These are phyloP conservation scores for Carex scoparia DNA, from an alignment of 176 grass and related monocot genomes.

Conservation along the genomic window DNA sequence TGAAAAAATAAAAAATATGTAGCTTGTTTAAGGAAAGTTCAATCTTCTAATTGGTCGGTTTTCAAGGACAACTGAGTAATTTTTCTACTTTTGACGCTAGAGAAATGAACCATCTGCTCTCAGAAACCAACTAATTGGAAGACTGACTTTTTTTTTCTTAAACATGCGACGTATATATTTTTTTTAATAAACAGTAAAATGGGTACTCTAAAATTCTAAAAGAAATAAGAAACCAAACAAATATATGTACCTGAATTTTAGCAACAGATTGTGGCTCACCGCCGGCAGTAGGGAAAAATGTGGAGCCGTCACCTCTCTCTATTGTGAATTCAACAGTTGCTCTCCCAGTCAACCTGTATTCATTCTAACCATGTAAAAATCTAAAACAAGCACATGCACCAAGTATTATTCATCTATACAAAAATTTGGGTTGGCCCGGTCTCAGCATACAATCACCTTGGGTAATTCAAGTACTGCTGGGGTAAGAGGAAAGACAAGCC, in stretches of 20 bases:
- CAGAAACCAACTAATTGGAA: too few species aligned
- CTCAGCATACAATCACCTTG: slow-evolving; percentile 53
- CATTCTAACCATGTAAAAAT: slow-evolving; percentile 30
- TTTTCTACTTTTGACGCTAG: too few species aligned
- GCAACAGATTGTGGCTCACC: slow-evolving; percentile 77
- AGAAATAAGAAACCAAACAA: slow-evolving; percentile 15
- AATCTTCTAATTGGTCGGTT: too few species aligned
- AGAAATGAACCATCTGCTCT: too few species aligned
- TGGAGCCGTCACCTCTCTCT: slow-evolving; percentile 78
- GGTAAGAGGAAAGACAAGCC: slow-evolving; percentile 89
- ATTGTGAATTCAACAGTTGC: slow-evolving; percentile 87
- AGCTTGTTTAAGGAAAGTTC: too few species aligned
- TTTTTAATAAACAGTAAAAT: too few species aligned
- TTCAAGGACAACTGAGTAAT: too few species aligned
- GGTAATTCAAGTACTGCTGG: slow-evolving; percentile 71
- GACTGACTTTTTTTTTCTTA: too few species aligned
- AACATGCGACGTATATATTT: too few species aligned
- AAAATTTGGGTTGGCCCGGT: background rate
- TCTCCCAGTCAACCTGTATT: slow-evolving; percentile 89
- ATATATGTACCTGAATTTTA: slow-evolving; percentile 69
- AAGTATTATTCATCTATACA: background rate
- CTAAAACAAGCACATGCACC: slow-evolving; percentile 8
- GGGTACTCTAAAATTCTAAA: background rate
- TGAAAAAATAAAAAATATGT: too few species aligned
- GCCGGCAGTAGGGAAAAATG: slow-evolving; percentile 75